phyloP scores from a whole-genome alignment of 2,329 filamentous ascomycete species.

The Fusarium sulawesiense region DNA sequence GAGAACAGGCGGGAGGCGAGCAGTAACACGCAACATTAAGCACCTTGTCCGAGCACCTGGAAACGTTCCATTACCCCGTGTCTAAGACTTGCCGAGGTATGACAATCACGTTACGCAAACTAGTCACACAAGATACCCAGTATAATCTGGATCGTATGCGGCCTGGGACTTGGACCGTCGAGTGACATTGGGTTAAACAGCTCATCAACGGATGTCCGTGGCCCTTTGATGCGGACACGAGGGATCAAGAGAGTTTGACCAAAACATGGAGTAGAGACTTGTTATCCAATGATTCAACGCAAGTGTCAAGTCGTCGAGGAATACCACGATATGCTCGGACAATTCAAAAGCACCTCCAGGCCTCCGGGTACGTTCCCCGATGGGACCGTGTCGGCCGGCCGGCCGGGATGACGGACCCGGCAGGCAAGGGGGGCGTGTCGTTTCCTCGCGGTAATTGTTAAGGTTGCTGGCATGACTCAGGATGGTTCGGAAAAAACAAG shows the following conservation, averaged over 20 bases:
- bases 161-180: constrained; percentile 4
- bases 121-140: constrained; percentile 22
- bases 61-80: constrained; percentile 39
- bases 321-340: constrained; percentile 8
- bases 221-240: constrained; percentile 11
- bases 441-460: constrained; percentile 8
- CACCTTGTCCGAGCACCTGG: constrained; percentile 39
- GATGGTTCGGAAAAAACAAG: constrained; percentile 16
- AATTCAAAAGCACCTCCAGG: constrained; percentile 21
- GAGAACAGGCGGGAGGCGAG: constrained; percentile 21
- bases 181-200: constrained; percentile 19
- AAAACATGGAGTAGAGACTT: neutral
- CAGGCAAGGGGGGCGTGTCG: constrained; percentile 25
- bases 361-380: constrained; percentile 39
- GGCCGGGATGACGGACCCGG: constrained; percentile 36
- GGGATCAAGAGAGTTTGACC: constrained; percentile 20
- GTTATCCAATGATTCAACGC: constrained; percentile 12
- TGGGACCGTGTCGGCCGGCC: constrained; percentile 36
- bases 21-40: constrained; percentile 22
- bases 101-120: constrained; percentile 13
- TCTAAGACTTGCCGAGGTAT: constrained; percentile 34
- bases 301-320: constrained; percentile 8
- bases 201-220: constrained; percentile 4
- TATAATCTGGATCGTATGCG: constrained; percentile 13
- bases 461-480: constrained; percentile 32